Evolutionary conservation across 169 alveolate genomes (phyloP), one percentile per base, ranked within the genome.

Genomic region (Sarcocystis neurona): DNA sequence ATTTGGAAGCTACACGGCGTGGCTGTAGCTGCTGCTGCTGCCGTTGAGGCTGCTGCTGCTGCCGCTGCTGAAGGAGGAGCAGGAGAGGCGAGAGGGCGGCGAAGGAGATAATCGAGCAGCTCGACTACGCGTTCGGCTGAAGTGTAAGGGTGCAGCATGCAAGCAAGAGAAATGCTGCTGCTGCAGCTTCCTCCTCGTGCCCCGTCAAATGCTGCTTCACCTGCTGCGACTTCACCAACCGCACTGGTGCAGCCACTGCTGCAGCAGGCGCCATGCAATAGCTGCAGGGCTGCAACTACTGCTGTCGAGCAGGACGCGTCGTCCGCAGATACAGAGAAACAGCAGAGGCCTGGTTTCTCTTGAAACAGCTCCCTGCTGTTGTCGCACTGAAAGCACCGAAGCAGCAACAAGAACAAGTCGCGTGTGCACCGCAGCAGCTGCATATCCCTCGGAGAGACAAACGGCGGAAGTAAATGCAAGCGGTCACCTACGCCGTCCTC

Each of bases 331-430:
- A 5, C 34, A 63, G 75, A 63, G 41, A 63, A 8, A n/a, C 6
- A n/a, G n/a, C n/a, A n/a, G n/a, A n/a, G n/a, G n/a, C n/a, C n/a
- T n/a, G n/a, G n/a, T n/a, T n/a, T n/a, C n/a, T n/a, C n/a, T n/a
- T n/a, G n/a, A n/a, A n/a, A n/a, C n/a, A n/a, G n/a, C n/a, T n/a
- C n/a, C n/a, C n/a, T n/a, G n/a, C n/a, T n/a, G n/a, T n/a, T n/a
- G n/a, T n/a, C n/a, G n/a, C n/a, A n/a, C n/a, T n/a, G n/a, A n/a
- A n/a, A n/a, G n/a, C n/a, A n/a, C n/a, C n/a, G n/a, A n/a, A 39
- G 41, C 37, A 72, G 82, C 39, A 72, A 72, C 37, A 72, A 72
- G 41, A 72, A 72, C 56, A 72, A 2, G 34, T 72, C 82, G 20
- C 56, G 82, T 4, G 82, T 41, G 39, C 58, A n/a, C 39, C 82